These are phyloP conservation scores for Lactifluus piperatus DNA, from an alignment of 768 basidiomycete species.

Conservation along the genomic window DNA sequence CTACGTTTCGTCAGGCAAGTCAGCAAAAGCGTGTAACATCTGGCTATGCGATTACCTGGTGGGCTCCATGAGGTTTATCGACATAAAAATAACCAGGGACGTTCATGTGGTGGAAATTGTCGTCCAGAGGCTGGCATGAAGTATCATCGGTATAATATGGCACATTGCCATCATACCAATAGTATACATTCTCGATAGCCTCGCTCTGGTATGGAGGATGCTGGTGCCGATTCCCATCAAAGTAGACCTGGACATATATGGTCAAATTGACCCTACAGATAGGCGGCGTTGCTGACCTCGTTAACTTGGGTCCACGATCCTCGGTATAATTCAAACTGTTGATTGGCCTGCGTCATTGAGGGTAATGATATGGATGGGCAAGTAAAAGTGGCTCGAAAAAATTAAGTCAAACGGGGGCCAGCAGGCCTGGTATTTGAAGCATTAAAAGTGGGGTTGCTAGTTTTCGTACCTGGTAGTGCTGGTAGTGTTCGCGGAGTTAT, in stretches of 20 bases:
- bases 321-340: neutral
- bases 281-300: constrained; percentile 6
- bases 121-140: constrained; percentile 7
- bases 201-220: constrained; percentile 3
- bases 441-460: constrained; percentile 12
- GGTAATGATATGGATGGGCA: neutral
- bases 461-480: constrained; percentile 3
- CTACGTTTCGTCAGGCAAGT: neutral
- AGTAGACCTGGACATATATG: constrained; percentile 12
- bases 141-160: constrained; percentile 12
- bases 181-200: constrained; percentile 11
- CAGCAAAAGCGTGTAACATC: neutral
- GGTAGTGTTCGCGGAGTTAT: constrained; percentile 10
- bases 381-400: neutral
- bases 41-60: neutral
- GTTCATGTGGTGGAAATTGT: constrained; percentile 2
- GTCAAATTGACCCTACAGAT: constrained; percentile 5
- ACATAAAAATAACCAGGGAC: neutral
- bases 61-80: neutral
- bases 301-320: neutral
- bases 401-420: neutral
- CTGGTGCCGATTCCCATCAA: neutral
- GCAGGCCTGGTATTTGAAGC: constrained; percentile 9
- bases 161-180: constrained; percentile 15
- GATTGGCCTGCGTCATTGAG: constrained; percentile 1